Base-by-base conservation (phyloP, 805 yeast species). In the Sugiyamaella chiloensis region DNA sequence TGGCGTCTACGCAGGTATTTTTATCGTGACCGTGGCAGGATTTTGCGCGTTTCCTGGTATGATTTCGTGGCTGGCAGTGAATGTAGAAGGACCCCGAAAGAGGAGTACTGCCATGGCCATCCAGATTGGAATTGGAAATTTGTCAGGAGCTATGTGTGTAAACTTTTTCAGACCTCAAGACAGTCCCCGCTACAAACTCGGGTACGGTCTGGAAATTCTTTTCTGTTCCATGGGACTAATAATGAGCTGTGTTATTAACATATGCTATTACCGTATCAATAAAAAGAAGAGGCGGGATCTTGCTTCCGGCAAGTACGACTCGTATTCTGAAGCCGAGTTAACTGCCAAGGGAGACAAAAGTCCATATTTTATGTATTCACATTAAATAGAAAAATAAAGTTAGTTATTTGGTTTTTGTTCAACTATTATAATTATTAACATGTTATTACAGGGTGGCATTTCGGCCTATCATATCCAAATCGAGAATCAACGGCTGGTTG, bases 1-100 rank as follows among this genome's bases (percentile, higher is more conserved):
- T 40, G 68, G 74, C 12, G 68, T 76, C 48, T 80, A 79, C 54
- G 85, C 67, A 29, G 85, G 83, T 2, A 73, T 81, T 57, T 80
- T 79, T 70, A 62, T 80, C 21, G 58, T 70, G 27, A 80, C 80
- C 2, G 56, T 68, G 23, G 84, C 84, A 5, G 76, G 9, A 26
- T 26, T 26, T 11, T 26, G 29, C 11, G 29, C 29, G 11, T 26
- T 26, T 26, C 29, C 29, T 8, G 29, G 29, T 11, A 26, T 26
- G 29, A 26, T 80, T 20, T 79, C 85, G 59, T 79, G 84, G 84
- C 62, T 74, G 32, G 70, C 81, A 5, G 64, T 79, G 50, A 80
- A 80, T 53, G 71, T 74, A 50, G 75, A 76, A n/a, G 82, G 83
- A 11, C 81, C 79, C 56, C 60, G 72, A 26, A 68, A 83, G 60